Base-by-base conservation (phyloP, 139 green algal genomes). In the Micractinium conductrix region DNA sequence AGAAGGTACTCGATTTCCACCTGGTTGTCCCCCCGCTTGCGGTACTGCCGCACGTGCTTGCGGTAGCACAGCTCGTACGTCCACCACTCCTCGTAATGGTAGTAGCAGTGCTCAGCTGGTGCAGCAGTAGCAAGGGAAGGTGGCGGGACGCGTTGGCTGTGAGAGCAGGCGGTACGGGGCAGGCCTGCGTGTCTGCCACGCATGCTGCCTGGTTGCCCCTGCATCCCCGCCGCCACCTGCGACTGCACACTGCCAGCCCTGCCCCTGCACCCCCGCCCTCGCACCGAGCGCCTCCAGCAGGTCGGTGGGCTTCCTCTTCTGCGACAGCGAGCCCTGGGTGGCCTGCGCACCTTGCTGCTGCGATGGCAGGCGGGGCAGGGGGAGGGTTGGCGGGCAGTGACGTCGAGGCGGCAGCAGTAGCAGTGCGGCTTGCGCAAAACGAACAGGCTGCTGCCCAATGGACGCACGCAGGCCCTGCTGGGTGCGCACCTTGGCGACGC, bases 41-140 rank as follows among this genome's bases (percentile, higher is more conserved):
- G 91, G 72, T 94, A 97, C 85, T 98, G 96, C 35, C 91, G 83
- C 48, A 94, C 82, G 7, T 92, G 81, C 82, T 95, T 93, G 75
- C 91, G 89, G 85, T 96, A 94, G 90, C 96, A 98, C 58, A 96
- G 42, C 91, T 98, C 95, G 81, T 98, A 98, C 19, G 93, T 97
- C 96, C 96, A 98, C 87, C 94, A 94, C 21, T 93, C 95, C 73
- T 98, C 95, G 21, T 95, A 62, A 2, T 91, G 89, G 67, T 95
- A 96, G 48, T 50, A 63, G 83, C 86, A 90, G 60, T 67, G 86
- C n/a, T 81, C 81, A 9, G 35, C 80, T 79, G 82, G 38, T 12
- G 71, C 24, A 9, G 53, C 2, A 21, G 37, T 0, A 4, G 35
- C 9, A 35, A 4, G 19, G n/a, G 16, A 6, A 10, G 12, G n/a